A percentile compares a stretch with the other conserved stretches of the same genome.
Conservation (phyloP, 2,329 filamentous ascomycete species). For the Huntiella savannae region DNA sequence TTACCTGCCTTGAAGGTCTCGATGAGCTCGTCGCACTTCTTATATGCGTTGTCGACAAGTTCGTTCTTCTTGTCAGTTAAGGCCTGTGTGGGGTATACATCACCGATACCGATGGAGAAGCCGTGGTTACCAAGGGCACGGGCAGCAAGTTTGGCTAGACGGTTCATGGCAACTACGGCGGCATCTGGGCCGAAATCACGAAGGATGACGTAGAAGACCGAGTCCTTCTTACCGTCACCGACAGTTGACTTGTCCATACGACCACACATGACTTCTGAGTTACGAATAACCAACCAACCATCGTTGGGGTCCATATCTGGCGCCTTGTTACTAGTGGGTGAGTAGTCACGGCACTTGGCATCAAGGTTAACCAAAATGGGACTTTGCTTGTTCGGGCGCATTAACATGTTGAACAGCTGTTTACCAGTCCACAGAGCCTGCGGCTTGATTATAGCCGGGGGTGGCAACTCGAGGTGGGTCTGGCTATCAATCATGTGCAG, state of each 20-base stretch:
- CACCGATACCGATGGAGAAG: conserved; percentile 89
- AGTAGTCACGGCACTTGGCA: conserved; percentile 73
- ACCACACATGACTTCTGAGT: conserved; percentile 94
- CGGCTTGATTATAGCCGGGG: conserved; percentile 71
- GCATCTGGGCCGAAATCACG: conserved; percentile 84
- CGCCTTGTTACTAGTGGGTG: conserved; percentile 33
- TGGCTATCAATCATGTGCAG: conserved; percentile 81
- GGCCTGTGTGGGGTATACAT: conserved; percentile 65
- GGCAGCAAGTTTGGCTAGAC: conserved; percentile 76
- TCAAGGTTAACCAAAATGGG: conserved; percentile 80
- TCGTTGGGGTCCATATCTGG: conserved; percentile 73
- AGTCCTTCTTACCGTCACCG: conserved; percentile 94
- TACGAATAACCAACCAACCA: conserved; percentile 78
- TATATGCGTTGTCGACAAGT: conserved; percentile 62
- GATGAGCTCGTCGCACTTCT: conserved; percentile 67
- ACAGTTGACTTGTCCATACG: conserved; percentile 96
- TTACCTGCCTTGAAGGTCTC: conserved; percentile 60
- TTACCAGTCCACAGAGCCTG: conserved; percentile 89
- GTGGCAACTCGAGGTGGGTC: conserved; percentile 63
- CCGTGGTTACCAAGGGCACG: conserved; percentile 75
- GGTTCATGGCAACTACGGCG: conserved; percentile 82
- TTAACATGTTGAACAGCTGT: conserved; percentile 78
- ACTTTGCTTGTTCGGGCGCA: conserved; percentile 74
- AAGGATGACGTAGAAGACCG: conserved; percentile 89
- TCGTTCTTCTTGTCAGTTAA: conserved; percentile 55